Percentiles rank a stretch among this genome's conserved stretches.
phyloP scores from a whole-genome alignment of 768 basidiomycete genomes.

The Hydnomerulius pinastri region DNA sequence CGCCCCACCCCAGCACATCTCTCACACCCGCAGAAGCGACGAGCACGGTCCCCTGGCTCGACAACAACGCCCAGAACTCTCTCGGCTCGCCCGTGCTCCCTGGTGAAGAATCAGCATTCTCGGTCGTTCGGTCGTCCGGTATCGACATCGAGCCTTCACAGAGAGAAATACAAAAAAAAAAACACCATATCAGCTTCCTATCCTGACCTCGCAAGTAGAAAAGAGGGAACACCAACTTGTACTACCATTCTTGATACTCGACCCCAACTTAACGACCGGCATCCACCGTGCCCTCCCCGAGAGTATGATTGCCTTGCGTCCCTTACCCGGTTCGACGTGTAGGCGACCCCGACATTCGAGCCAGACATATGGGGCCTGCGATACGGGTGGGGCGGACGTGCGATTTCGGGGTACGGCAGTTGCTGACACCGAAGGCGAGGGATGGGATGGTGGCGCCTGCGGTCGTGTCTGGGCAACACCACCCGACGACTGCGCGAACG shows the following conservation, averaged over 20 bases:
- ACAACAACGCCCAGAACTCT: slow-evolving; percentile 59
- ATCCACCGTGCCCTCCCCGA: slow-evolving; percentile 74
- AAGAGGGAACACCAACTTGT: slow-evolving; percentile 39
- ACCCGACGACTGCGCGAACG: not conserved
- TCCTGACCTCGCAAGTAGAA: no score
- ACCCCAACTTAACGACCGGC: slow-evolving; percentile 62
- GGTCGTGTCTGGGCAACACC: not conserved
- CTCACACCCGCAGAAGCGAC: slow-evolving; percentile 50
- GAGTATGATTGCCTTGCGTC: slow-evolving; percentile 92
- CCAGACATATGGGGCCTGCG: slow-evolving; percentile 68
- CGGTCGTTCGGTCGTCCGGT: no score
- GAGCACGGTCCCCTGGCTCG: slow-evolving; percentile 47
- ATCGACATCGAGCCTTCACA: slow-evolving; percentile 10
- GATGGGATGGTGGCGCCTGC: not conserved
- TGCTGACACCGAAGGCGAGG: slow-evolving; percentile 5
- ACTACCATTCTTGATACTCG: slow-evolving; percentile 52
- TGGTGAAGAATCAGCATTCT: no score
- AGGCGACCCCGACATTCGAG: slow-evolving; percentile 87
- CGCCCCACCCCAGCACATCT: slow-evolving; percentile 68
- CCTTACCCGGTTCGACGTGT: slow-evolving; percentile 91
- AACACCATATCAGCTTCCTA: no score
- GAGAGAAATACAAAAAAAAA: no score
- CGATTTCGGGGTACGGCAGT: no score
- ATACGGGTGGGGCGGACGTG: not conserved
- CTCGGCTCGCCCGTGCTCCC: slow-evolving; percentile 13